Base-by-base conservation (phyloP, 2,329 filamentous ascomycete species). In the Colletotrichum sp. region DNA sequence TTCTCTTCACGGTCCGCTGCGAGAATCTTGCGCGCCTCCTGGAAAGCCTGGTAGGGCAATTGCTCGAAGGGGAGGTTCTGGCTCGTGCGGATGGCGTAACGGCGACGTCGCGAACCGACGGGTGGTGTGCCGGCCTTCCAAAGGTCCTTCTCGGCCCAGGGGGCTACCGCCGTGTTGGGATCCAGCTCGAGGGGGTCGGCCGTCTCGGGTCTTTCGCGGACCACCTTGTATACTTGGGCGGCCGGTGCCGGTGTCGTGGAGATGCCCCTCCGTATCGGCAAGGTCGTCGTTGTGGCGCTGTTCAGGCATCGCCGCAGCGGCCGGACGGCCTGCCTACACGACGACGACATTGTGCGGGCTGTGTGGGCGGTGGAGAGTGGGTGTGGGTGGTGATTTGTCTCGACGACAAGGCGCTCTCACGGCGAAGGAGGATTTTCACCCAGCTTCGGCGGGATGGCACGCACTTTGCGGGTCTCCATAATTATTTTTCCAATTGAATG, bases 31-130 rank as follows among this genome's bases (percentile, higher is more conserved):
- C 96, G 92, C 55, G 97, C 97, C 87, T 98, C 96, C 86, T 99
- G 97, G 88, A 99, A 99, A 86, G 95, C 97, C 89, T 99, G 96
- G 87, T 98, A 99, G 21, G 97, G 97, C 79, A 99, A 88, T 83
- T 96, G 94, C 87, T 98, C 95, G 83, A 99, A 98, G 30, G 96
- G 95, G 66, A 98, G 87, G 81, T 93, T 90, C 77, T 90, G 86
- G 48, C 87, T 90, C 80, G 87, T 91, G 81, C 90, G 92, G 76
- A 96, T 84, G 32, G 94, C 94, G 32, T 92, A 91, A 83, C 96
- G 93, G 78, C 96, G 93, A 88, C 96, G 92, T 80, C 96, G 93
- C 61, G 96, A 98, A 67, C 96, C 96, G 80, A 98, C 88, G 68
- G 95, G 95, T 77, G 91, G 89, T 60, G 92, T 89, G 71, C 95